A percentile compares a stretch with the other conserved stretches of the same genome.
Conservation (phyloP, 129 eudicot genomes). For the Escallonia rubra region DNA sequence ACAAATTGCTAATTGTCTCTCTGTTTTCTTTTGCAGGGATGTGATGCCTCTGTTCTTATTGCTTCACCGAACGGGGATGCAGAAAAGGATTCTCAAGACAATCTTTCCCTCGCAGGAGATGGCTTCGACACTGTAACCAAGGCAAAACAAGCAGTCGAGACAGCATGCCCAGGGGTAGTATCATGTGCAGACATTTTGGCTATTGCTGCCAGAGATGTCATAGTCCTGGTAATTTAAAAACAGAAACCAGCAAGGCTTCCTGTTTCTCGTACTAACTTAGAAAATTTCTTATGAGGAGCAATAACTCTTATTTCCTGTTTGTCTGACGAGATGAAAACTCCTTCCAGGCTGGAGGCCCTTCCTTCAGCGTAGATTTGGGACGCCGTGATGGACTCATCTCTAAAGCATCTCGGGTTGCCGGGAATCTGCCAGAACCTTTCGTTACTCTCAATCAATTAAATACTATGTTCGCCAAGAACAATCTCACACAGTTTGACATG, state of each 20-base stretch:
- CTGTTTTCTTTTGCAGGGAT: slow-evolving; percentile 47
- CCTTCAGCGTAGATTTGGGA: slow-evolving; percentile 61
- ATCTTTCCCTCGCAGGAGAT: slow-evolving; percentile 73
- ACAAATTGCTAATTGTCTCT: neutral
- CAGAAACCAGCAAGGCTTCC: neutral
- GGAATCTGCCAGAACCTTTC: slow-evolving; percentile 62
- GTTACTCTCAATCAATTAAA: slow-evolving; percentile 44
- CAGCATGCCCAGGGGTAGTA: slow-evolving; percentile 76
- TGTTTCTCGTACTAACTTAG: too few relatives aligned
- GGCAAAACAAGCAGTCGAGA: slow-evolving; percentile 82
- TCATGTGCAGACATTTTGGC: slow-evolving; percentile 86
- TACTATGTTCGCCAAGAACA: slow-evolving; percentile 47
- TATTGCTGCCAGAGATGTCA: slow-evolving; percentile 68
- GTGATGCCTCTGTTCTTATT: slow-evolving; percentile 75
- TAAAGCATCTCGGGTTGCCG: slow-evolving; percentile 59
- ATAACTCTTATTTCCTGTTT: neutral
- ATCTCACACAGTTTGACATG: slow-evolving; percentile 60
- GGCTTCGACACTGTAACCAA: slow-evolving; percentile 77
- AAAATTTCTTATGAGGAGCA: neutral
- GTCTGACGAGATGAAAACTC: neutral
- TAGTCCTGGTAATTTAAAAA: slow-evolving; percentile 38
- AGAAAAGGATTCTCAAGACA: slow-evolving; percentile 63
- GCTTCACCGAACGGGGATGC: slow-evolving; percentile 68
- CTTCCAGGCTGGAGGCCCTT: slow-evolving; percentile 76
- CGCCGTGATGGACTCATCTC: slow-evolving; percentile 74